Evolutionary conservation across 768 basidiomycete genomes (phyloP), one percentile per base, ranked within the genome.

Genomic region (Infundibulicybe gibba): DNA sequence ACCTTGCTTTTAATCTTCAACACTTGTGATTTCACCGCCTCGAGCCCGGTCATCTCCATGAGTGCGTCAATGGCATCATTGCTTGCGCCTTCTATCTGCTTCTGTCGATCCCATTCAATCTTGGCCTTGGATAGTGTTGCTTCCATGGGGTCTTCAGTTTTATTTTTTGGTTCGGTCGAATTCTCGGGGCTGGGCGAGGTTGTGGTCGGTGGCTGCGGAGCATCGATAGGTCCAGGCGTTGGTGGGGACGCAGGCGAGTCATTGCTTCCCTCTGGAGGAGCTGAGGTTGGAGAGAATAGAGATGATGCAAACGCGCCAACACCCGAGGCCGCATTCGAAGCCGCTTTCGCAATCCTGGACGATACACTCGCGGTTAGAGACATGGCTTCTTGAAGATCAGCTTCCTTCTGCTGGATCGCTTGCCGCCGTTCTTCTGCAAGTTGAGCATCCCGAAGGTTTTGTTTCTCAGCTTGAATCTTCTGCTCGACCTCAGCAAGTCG

Each of bases 21-120:
- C 10, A 86, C 68, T 49, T 83, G 66, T 6, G 49, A 49, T 59
- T 87, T 88, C 47, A 88, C 83, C 1, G 72, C 65, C 55, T 87
- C 85, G 3, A 88, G 70, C 2, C 85, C 85, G 2, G 73, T 81
- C 80, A 88, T 77, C 3, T 61, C 74, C 85, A 87, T 87, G 52
- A 85, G 74, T 2, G 69, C 65, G 51, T 87, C 85, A 17, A 88
- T 76, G n/a, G 75, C 65, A 5, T 59, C 56, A 47, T 81, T 82
- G 17, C 54, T 61, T 1, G 62, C 76, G 3, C 83, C 83, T 16
- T 80, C 74, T 0, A 77, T 45, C 3, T 59, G 60, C 60, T 87
- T 87, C 58, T 79, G 77, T 9, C 75, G 62, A 47, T 75, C 61
- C 85, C 86, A 87, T 43, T 77, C 74, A 0, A 58, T 50, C 57